Evolutionary conservation across 2,329 filamentous ascomycete species (phyloP), one percentile per base, ranked within the genome.

Genomic region (Annulohypoxylon truncatum): DNA sequence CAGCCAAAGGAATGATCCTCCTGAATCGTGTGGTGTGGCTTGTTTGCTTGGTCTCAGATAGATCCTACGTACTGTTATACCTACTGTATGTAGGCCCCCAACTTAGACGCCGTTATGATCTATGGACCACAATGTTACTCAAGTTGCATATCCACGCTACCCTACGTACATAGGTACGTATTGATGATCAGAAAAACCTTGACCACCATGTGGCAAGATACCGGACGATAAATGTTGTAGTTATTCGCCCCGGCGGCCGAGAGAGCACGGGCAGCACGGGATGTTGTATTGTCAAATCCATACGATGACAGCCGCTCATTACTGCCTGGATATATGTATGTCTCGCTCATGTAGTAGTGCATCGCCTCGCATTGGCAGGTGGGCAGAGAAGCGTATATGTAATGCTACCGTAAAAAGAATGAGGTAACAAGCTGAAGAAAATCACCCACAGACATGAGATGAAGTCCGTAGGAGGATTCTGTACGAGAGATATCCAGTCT

Each of bases 181-280:
- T n/a, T n/a, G 38, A 29, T 20, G 42, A 61, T 55, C n/a, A 5
- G 40, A 38, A 53, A 53, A 54, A 62, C 66, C 66, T 46, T 66
- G 59, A 68, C 24, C 12, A 60, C 59, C 66, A 68, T 66, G 63
- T 68, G 66, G 66, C 47, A 28, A 40, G 53, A 58, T 61, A 61
- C 47, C 46, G 33, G 10, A 46, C 29, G 57, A 68, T 68, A 65
- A 58, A 58, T 13, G 42, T 54, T 40, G 35, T 33, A 54, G 29
- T 42, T 47, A 40, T 48, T 52, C 40, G 35, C 50, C 35, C 40
- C 28, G n/a, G 35, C 52, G 20, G 38, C 28, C 42, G 44, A 44
- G 42, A 26, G 31, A 33, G 24, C n/a, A 38, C 22, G 44, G 38
- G 44, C 22, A 33, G 24, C n/a, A 38, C 22, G 44, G 38, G 44